phyloP scores from a whole-genome alignment of 805 yeast species.

The Schizosaccharomyces japonicus region DNA sequence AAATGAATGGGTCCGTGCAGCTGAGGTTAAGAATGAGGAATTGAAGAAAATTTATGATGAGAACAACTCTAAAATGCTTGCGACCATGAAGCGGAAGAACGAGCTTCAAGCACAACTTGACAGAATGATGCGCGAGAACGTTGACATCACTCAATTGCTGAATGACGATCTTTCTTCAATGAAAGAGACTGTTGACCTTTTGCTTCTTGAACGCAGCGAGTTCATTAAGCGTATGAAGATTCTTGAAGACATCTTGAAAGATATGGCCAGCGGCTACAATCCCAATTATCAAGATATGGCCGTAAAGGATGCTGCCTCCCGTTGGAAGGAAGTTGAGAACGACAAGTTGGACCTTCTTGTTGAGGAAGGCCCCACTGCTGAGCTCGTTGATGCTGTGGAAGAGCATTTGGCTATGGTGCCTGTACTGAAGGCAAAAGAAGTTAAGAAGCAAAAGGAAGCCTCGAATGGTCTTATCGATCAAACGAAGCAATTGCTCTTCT shows the following conservation, averaged over 20 bases:
- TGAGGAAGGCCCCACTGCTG: conserved; percentile 4
- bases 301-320: conserved; percentile 46
- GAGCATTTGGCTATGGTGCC: conserved; percentile 6
- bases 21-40: neutral
- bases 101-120: neutral
- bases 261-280: conserved; percentile 37
- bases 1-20: neutral
- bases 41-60: neutral
- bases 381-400: conserved; percentile 7
- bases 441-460: neutral
- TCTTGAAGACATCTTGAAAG: conserved; percentile 20
- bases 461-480: neutral
- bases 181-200: too few species aligned
- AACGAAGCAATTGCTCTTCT: neutral
- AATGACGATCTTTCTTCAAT: too few species aligned
- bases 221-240: conserved; percentile 3
- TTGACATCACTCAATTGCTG: too few species aligned
- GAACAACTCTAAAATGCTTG: too few species aligned
- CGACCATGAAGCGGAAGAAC: too few species aligned
- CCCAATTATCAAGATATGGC: conserved; percentile 71
- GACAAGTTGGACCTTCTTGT: neutral
- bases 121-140: too few species aligned
- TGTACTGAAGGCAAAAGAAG: neutral
- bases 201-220: too few species aligned
- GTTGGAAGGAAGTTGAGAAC: conserved; percentile 1